Evolutionary conservation across 768 basidiomycete species (phyloP).

Genomic region (Mycena amicta): DNA sequence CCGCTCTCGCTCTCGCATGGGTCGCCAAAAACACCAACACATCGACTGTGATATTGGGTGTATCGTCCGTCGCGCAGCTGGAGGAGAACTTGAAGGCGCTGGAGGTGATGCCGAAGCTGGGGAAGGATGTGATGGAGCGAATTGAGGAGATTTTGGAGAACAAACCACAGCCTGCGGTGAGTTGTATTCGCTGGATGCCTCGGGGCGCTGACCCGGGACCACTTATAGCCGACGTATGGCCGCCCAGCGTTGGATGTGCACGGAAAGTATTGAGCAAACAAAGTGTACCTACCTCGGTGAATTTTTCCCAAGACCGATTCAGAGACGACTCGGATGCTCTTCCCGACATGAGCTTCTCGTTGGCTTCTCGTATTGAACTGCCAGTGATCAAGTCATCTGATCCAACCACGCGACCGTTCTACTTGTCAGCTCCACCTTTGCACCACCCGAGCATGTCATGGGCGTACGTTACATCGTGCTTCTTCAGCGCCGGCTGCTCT

Average conservation of each 20-base stretch:
- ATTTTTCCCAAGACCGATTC: too few species aligned
- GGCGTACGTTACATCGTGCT: neutral
- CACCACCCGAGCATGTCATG: neutral
- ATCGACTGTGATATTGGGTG: conserved; percentile 68
- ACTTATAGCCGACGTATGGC: neutral
- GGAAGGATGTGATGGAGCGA: conserved; percentile 60
- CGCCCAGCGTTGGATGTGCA: neutral
- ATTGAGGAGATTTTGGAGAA: conserved; percentile 71
- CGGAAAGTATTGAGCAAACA: too few species aligned
- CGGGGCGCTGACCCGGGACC: too few species aligned
- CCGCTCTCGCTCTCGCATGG: conserved; percentile 81
- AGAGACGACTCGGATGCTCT: too few species aligned
- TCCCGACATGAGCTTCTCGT: too few species aligned
- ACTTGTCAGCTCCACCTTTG: too few species aligned
- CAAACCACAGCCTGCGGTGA: conserved; percentile 42
- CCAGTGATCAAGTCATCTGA: too few species aligned
- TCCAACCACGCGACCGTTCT: too few species aligned
- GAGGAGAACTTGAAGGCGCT: conserved; percentile 71
- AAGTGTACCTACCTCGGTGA: too few species aligned
- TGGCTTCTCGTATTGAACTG: too few species aligned
- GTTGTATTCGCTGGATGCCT: neutral
- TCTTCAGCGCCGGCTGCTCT: neutral
- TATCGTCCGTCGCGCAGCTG: conserved; percentile 63
- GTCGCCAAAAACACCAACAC: conserved; percentile 67
- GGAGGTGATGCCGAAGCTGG: conserved; percentile 72